Conservation (phyloP, 2,329 filamentous ascomycete species). For the Chalara sp. region DNA sequence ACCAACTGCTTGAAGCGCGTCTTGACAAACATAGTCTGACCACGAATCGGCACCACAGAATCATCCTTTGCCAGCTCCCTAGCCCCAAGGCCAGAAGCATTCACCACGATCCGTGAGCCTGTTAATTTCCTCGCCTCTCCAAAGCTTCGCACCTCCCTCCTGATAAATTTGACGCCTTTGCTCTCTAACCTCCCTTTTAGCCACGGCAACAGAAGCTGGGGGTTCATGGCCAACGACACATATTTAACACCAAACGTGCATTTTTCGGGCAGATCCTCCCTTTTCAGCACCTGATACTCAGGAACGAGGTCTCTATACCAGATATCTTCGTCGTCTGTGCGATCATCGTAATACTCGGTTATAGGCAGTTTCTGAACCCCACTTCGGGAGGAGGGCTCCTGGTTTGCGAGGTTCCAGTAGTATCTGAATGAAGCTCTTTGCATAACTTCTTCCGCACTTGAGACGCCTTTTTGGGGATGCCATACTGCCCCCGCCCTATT, state of each 20-base stretch:
- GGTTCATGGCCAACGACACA: conserved; percentile 18
- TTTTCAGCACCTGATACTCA: conserved; percentile 10
- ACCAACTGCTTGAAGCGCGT: conserved; percentile 12
- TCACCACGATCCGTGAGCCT: conserved; percentile 14
- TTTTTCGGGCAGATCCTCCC: conserved; percentile 7
- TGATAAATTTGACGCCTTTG: conserved; percentile 17
- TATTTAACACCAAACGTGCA: conserved; percentile 17
- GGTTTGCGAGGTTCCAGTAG: conserved; percentile 14
- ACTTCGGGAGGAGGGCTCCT: conserved; percentile 9
- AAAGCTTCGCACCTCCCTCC: conserved; percentile 9
- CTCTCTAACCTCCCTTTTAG: conserved; percentile 9
- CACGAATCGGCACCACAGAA: conserved; percentile 14
- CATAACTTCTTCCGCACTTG: conserved; percentile 13
- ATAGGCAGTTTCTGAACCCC: conserved; percentile 19
- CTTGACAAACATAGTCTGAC: conserved; percentile 22
- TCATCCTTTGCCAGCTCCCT: conserved; percentile 12
- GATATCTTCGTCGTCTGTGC: conserved; percentile 7
- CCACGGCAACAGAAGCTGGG: conserved; percentile 16
- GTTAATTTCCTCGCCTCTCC: conserved; percentile 10
- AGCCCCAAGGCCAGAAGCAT: conserved; percentile 19
- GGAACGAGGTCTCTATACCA: conserved; percentile 20
- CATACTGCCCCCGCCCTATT: conserved; percentile 22
- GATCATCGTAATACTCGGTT: conserved; percentile 19
- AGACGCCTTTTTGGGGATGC: conserved; percentile 16
- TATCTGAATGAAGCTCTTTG: conserved; percentile 17